Percentiles rank a stretch among this genome's conserved stretches.
Evolutionary conservation across 441 rosid genomes (phyloP).

Genomic region (Croton laevigatus): DNA sequence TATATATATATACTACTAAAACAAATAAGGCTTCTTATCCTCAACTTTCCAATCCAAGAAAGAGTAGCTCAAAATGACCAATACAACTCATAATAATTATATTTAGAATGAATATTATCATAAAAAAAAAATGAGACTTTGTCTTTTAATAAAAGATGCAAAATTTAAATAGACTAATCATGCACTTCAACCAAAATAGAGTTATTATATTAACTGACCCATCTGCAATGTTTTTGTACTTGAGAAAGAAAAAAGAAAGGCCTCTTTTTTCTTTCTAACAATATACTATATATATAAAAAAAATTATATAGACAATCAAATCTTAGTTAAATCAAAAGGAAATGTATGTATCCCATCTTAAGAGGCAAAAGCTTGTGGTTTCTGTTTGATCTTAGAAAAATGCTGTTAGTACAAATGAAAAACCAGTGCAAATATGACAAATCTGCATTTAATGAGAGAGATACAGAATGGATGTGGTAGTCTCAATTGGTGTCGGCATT

Average conservation of each 20-base stretch:
- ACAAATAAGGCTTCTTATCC: not conserved
- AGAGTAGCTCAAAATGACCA: not conserved
- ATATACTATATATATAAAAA: not conserved
- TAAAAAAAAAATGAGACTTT: too few species aligned
- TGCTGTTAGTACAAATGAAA: not conserved
- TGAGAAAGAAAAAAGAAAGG: not conserved
- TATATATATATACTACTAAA: not conserved
- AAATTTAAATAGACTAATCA: too few species aligned
- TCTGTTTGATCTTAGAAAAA: not conserved
- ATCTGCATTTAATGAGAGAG: conserved; percentile 15
- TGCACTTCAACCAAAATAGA: too few species aligned
- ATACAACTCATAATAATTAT: not conserved
- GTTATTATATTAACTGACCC: too few species aligned
- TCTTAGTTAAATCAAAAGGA: not conserved
- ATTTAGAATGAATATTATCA: too few species aligned
- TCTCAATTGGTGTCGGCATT: conserved; percentile 19
- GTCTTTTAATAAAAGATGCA: too few species aligned
- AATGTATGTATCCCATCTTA: not conserved
- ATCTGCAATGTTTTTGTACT: too few species aligned
- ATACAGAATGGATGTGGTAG: conserved; percentile 13
- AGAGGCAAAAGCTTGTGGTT: conserved; percentile 8
- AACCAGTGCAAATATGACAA: not conserved
- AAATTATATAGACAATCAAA: not conserved
- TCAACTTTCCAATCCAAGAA: conserved; percentile 2
- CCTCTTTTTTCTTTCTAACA: not conserved